Base-by-base conservation (phyloP, 2,329 filamentous ascomycete species). In the Elsinoe fawcettii region DNA sequence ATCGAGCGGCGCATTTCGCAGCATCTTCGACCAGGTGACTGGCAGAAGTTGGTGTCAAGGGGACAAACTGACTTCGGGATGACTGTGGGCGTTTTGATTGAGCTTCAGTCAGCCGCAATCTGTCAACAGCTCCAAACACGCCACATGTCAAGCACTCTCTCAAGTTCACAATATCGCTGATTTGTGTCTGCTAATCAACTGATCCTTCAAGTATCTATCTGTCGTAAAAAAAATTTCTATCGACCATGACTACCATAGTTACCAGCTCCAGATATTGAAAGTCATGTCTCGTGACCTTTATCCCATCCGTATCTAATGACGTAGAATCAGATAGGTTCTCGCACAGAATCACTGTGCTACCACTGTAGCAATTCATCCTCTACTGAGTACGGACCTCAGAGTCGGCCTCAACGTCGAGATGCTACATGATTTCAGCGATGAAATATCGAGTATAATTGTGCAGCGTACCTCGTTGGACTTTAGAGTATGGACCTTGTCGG, bases 341-440 rank as follows among this genome's bases (percentile, higher is more conserved):
- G 27, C 34, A 37, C 34, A 5, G 34, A 37, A 14, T 5, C 14
- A 37, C 11, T 37, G 27, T 30, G 5, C 27, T 5, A 30, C n/a
- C n/a, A n/a, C n/a, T n/a, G n/a, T n/a, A 30, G 27, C 5, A 5
- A 30, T 30, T 9, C 27, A 30, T 9, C 20, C 12, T 25, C 60
- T 66, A 92, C 78, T 92, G 86, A 6, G 81, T 93, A 66, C 64
- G 83, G 60, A 95, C 82, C 65, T 81, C 77, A 49, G 77, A 72
- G 71, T 96, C 90, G 59, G 72, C 66, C 79, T 97, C 92, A 59
- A 96, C 87, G 44, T 90, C 80, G 70, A 96, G 77, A 67, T 90
- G 80, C 62, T 56, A 14, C 3, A 20, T 3, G 1, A 8, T 8
- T n/a, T 47, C 16, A 39, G 44, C 20, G n/a, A n/a, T n/a, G n/a